Evolutionary conservation across 83 land plant genomes (phyloP), one percentile per base, ranked within the genome.

Genomic region (Picea mariana): DNA sequence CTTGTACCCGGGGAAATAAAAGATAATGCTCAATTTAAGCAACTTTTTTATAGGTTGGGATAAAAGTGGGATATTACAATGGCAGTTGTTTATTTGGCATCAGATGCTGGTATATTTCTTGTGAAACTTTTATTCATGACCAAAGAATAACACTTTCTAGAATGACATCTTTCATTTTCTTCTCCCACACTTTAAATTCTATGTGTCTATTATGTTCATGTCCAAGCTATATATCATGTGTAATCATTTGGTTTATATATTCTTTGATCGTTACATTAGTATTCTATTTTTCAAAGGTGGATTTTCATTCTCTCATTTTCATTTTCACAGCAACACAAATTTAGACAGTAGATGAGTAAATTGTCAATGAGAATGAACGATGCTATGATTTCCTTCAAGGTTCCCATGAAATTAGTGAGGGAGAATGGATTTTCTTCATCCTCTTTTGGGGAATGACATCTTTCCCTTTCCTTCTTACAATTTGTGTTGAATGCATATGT

Each of bases 11-110:
- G 90, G 11, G 99, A 95, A 86, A 82, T 90, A 61, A 82, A 63
- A 20, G 79, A 67, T 76, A 79, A 71, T 75, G 79, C 68, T 6
- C 79, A 42, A 59, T 86, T 83, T 47, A 58, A n/a, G 12, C 77
- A 84, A 75, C 92, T 93, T 40, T 84, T 90, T 15, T 88, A 81
- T 65, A 90, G 82, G 76, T 34, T 87, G 71, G 99, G 99, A 49
- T 97, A 98, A 85, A 98, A 90, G 84, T 91, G 96, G 99, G 99
- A 96, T 82, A 93, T 98, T 84, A 99, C 99, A 15, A 90, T 98
- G 95, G 91, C 99, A 79, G 91, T 94, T 77, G 64, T 98, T 2
- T 98, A 89, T 88, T 88, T 98, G 31, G 93, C 91, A 40, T 96
- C 99, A 42, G 90, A 96, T 82, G 90, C 97, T 69, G 99, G 99